Conservation (phyloP, 2,329 filamentous ascomycete genomes). For the Exophiala spinifera region DNA sequence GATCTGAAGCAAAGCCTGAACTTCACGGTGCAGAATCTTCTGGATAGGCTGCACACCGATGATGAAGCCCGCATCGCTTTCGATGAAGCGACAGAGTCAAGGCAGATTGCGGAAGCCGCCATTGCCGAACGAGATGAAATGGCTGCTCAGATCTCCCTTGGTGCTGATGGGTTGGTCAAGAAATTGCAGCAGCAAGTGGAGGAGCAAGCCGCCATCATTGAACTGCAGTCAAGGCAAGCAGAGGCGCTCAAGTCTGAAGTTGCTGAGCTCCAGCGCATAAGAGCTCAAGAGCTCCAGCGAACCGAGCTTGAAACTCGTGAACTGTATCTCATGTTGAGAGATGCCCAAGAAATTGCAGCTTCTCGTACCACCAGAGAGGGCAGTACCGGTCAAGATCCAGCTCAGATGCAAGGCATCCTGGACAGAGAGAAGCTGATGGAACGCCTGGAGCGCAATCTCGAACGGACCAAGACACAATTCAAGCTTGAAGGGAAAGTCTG, state of each 20-base stretch:
- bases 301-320: slow-evolving; percentile 96
- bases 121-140: slow-evolving; percentile 96
- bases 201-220: slow-evolving; percentile 86
- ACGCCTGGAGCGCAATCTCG: slow-evolving; percentile 88
- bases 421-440: slow-evolving; percentile 92
- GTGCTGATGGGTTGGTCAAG: slow-evolving; percentile 86
- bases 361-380: slow-evolving; percentile 69
- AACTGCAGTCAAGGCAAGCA: slow-evolving; percentile 79
- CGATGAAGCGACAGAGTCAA: slow-evolving; percentile 85
- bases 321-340: slow-evolving; percentile 94
- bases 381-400: slow-evolving; percentile 61
- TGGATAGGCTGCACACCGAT: slow-evolving; percentile 95
- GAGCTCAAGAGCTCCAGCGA: slow-evolving; percentile 86
- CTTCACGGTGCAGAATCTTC: slow-evolving; percentile 90
- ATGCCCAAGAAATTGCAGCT: slow-evolving; percentile 93
- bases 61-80: slow-evolving; percentile 87
- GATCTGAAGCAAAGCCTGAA: slow-evolving; percentile 97
- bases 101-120: slow-evolving; percentile 90
- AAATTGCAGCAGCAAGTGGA: slow-evolving; percentile 93
- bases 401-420: slow-evolving; percentile 86
- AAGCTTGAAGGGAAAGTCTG: slow-evolving; percentile 93
- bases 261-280: slow-evolving; percentile 77
- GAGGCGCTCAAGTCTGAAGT: slow-evolving; percentile 87
- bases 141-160: slow-evolving; percentile 80
- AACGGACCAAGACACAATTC: slow-evolving; percentile 95